A percentile compares a stretch with the other conserved stretches of the same genome.
Evolutionary conservation across 306 rosid genomes (phyloP).

Genomic region (Corylus americana): DNA sequence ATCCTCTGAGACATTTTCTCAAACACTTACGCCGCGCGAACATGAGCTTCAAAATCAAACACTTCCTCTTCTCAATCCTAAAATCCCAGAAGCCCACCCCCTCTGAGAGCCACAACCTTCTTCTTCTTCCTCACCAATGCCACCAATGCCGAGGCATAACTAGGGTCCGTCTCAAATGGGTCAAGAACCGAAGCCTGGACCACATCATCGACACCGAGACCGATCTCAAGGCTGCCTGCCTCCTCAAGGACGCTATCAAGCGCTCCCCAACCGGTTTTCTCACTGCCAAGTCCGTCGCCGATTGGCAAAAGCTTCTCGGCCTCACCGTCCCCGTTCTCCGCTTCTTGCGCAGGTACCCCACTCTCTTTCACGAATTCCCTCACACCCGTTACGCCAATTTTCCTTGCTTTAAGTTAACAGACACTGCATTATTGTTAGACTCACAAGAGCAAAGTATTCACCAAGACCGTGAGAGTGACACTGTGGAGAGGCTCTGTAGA

Average conservation of each 20-base stretch:
- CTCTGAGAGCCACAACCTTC: background rate
- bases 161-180: conserved; percentile 91
- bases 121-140: conserved; percentile 15
- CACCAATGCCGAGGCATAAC: conserved; percentile 66
- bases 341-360: conserved; percentile 85
- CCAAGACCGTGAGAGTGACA: conserved; percentile 46
- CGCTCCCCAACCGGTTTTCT: conserved; percentile 82
- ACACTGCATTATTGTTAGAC: conserved; percentile 60
- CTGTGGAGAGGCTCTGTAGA: conserved; percentile 58
- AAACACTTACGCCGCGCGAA: background rate
- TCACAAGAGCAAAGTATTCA: conserved; percentile 63
- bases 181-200: conserved; percentile 74
- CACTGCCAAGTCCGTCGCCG: conserved; percentile 65
- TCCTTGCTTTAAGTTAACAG: conserved; percentile 77
- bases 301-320: conserved; percentile 90
- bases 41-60: conserved; percentile 27
- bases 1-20: background rate
- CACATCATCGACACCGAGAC: conserved; percentile 87
- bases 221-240: conserved; percentile 79
- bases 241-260: conserved; percentile 82
- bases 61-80: conserved; percentile 18
- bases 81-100: conserved; percentile 23
- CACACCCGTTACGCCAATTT: conserved; percentile 70
- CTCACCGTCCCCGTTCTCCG: conserved; percentile 91
- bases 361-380: conserved; percentile 80